phyloP scores from a whole-genome alignment of 108 stramenopile genomes.

The Aurantiochytrium sp. region DNA sequence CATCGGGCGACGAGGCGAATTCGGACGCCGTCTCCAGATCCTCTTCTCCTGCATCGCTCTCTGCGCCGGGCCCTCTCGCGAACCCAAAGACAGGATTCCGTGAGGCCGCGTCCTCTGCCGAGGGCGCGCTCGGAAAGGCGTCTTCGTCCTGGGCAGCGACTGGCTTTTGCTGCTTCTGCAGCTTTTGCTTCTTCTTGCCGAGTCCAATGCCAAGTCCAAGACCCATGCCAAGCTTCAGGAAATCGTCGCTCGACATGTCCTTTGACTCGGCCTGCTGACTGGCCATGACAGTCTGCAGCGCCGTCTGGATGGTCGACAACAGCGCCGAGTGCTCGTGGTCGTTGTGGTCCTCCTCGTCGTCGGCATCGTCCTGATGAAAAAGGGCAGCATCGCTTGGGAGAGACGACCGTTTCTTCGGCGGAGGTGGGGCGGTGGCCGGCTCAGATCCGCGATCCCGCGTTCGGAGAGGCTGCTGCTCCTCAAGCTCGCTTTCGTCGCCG shows the following conservation, averaged over 20 bases:
- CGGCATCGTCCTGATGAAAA: no score
- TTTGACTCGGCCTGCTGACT: background rate
- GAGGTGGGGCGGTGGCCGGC: background rate
- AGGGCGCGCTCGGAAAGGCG: no score
- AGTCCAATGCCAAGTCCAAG: constrained; percentile 51
- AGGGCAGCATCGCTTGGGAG: no score
- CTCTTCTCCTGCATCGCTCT: background rate
- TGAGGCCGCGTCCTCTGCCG: no score
- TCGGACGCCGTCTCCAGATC: no score
- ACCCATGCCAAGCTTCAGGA: constrained; percentile 38
- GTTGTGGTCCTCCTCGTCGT: background rate
- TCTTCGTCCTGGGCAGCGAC: no score
- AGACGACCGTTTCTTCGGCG: no score
- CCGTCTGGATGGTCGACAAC: background rate
- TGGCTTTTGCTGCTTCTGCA: no score
- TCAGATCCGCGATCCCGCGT: background rate
- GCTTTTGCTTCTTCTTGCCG: constrained; percentile 18
- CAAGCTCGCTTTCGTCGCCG: background rate
- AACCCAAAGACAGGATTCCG: no score
- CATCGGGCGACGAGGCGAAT: no score
- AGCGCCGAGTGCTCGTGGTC: background rate
- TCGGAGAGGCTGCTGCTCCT: background rate
- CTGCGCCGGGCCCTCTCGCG: no score
- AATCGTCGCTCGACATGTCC: constrained; percentile 16
- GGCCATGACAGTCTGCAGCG: constrained; percentile 7